phyloP scores from a whole-genome alignment of 2,329 filamentous ascomycete genomes.

The Dactylellina drechsleri region DNA sequence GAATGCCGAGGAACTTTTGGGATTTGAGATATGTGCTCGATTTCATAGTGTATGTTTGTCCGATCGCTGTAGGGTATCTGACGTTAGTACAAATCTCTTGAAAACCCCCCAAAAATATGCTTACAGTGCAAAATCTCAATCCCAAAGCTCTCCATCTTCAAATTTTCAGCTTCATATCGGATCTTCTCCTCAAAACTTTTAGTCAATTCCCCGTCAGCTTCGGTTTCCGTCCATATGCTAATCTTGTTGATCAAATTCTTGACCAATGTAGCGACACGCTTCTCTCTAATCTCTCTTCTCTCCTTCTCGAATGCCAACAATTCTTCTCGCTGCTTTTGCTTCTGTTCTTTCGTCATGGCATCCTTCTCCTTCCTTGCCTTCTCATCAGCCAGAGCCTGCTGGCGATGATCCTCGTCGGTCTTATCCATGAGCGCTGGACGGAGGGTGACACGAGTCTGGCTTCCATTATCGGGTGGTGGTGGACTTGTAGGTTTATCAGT shows the following conservation, averaged over 20 bases:
- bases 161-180: slow-evolving; percentile 90
- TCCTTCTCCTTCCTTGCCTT: slow-evolving; percentile 83
- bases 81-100: background rate
- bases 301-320: slow-evolving; percentile 88
- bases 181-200: slow-evolving; percentile 93
- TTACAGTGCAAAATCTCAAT: slow-evolving; percentile 69
- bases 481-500: slow-evolving; percentile 32
- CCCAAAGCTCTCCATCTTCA: slow-evolving; percentile 99
- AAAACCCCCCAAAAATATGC: slow-evolving; percentile 17
- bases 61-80: slow-evolving; percentile 71
- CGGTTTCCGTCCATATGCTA: slow-evolving; percentile 96
- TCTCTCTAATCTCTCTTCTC: slow-evolving; percentile 82
- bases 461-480: slow-evolving; percentile 57
- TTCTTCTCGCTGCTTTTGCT: slow-evolving; percentile 92
- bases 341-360: slow-evolving; percentile 87
- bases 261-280: slow-evolving; percentile 84
- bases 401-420: slow-evolving; percentile 74
- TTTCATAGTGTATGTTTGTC: slow-evolving; percentile 88
- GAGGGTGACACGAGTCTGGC: slow-evolving; percentile 70
- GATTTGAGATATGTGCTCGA: slow-evolving; percentile 87
- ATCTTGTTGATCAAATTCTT: slow-evolving; percentile 89
- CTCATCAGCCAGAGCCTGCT: slow-evolving; percentile 66
- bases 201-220: slow-evolving; percentile 86
- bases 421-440: slow-evolving; percentile 89
- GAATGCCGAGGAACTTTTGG: slow-evolving; percentile 95